These are phyloP conservation scores for Cochliopodium minus DNA, from an alignment of 208 protist genomes.

Conservation along the genomic window DNA sequence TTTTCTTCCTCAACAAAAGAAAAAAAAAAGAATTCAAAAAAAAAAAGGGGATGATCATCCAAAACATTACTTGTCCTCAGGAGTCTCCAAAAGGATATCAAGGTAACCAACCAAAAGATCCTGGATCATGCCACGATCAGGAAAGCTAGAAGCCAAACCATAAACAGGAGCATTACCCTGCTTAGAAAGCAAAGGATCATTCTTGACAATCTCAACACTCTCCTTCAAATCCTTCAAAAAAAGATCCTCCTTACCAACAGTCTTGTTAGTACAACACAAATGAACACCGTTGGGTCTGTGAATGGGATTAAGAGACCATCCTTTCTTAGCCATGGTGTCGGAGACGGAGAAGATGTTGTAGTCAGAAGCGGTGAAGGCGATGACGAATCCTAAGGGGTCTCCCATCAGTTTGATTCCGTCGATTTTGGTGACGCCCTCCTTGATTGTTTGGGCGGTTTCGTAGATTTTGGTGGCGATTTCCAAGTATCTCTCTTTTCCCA, in stretches of 20 bases:
- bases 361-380: neutral
- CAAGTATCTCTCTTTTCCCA: slow-evolving; percentile 46
- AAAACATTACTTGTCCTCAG: no score
- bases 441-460: neutral
- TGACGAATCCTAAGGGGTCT: neutral
- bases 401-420: neutral
- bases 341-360: neutral
- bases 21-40: no score
- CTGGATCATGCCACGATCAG: neutral
- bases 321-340: neutral
- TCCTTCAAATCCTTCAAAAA: neutral
- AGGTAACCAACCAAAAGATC: neutral
- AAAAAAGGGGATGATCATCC: no score
- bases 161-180: neutral
- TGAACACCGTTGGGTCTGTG: neutral
- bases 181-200: neutral
- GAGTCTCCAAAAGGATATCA: neutral
- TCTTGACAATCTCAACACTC: neutral
- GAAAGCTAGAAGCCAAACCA: neutral
- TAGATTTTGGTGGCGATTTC: neutral
- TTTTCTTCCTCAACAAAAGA: no score
- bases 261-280: neutral
- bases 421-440: neutral
- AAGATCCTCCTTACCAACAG: neutral
- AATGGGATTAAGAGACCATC: neutral